phyloP scores from a whole-genome alignment of 176 grass and related monocot genomes.

The Aegilops sharonensis region DNA sequence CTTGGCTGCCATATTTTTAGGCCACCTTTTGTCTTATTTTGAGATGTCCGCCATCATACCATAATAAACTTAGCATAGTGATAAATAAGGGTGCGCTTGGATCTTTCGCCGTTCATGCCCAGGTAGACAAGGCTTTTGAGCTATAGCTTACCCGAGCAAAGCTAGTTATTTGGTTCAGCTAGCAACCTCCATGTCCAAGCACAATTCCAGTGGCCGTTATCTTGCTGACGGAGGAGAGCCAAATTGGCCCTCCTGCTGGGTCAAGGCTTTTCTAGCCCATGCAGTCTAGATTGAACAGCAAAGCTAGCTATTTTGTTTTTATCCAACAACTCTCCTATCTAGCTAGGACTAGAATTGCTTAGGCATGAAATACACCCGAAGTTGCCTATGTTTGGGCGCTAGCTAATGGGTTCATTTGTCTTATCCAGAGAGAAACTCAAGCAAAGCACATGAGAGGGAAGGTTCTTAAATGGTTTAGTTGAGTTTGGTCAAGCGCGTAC shows the following conservation, averaged over 20 bases:
- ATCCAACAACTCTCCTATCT: too few species aligned
- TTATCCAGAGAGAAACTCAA: background rate
- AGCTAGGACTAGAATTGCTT: too few species aligned
- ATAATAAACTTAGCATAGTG: conserved; percentile 1
- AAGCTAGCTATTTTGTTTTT: too few species aligned
- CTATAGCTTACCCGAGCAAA: too few species aligned
- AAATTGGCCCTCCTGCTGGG: too few species aligned
- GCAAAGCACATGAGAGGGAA: background rate
- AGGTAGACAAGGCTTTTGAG: too few species aligned
- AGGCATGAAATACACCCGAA: too few species aligned
- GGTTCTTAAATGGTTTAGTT: background rate
- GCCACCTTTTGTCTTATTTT: background rate
- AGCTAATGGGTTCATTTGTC: background rate
- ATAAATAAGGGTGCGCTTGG: background rate
- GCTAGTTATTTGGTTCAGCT: background rate
- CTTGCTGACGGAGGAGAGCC: too few species aligned
- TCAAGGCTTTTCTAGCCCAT: too few species aligned
- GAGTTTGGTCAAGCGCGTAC: background rate
- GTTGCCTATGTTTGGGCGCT: background rate
- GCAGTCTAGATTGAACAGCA: too few species aligned
- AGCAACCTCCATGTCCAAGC: background rate
- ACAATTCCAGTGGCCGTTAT: too few species aligned
- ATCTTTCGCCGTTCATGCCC: too few species aligned
- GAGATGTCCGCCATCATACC: background rate
- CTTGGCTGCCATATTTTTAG: background rate